Evolutionary conservation across 371 early-diverging fungal species (phyloP), one percentile per base, ranked within the genome.

Genomic region (Funneliformis caledonium): DNA sequence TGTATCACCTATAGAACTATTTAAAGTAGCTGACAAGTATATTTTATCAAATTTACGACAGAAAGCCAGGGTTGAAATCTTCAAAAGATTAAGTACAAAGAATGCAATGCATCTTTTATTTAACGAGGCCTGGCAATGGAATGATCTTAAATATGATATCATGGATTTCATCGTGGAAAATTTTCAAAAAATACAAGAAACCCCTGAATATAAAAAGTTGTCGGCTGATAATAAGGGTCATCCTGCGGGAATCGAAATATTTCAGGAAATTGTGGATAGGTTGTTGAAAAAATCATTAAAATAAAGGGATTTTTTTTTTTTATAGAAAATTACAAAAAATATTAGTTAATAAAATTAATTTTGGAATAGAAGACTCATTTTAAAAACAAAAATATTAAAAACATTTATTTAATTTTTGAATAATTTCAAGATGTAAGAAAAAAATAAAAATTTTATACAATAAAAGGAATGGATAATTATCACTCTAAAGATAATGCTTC

Each of bases 31-130:
- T 14, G 80, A 69, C 45, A 79, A 79, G 45, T 79, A 79, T 65
- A 61, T 70, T 19, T 26, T 79, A 14, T 37, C 19, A 10, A 70
- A 70, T n/a, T 79, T 79, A 79, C 31, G 79, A 7, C 59, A 50
- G 45, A 42, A 43, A 50, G 50, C 60, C 4, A 45, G 59, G 33
- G 14, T 50, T n/a, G n/a, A 72, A 47, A 59, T 79, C 16, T 67
- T 59, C 33, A 67, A 72, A 42, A 61, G 59, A 14, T 64, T 79
- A 70, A 79, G 1, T 33, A 60, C 43, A n/a, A 59, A 59, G 14
- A 56, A 79, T 72, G 80, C 61, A 19, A 72, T 72, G 19, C 45
- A 69, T 37, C 11, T 79, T 70, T 70, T 79, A 45, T 79, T 79
- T 59, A 43, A 48, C 5, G n/a, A 33, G 26, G 79, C 26, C 26